Evolutionary conservation across 2,329 filamentous ascomycete species (phyloP), one percentile per base, ranked within the genome.

Genomic region (Calonectria multiphialidica): DNA sequence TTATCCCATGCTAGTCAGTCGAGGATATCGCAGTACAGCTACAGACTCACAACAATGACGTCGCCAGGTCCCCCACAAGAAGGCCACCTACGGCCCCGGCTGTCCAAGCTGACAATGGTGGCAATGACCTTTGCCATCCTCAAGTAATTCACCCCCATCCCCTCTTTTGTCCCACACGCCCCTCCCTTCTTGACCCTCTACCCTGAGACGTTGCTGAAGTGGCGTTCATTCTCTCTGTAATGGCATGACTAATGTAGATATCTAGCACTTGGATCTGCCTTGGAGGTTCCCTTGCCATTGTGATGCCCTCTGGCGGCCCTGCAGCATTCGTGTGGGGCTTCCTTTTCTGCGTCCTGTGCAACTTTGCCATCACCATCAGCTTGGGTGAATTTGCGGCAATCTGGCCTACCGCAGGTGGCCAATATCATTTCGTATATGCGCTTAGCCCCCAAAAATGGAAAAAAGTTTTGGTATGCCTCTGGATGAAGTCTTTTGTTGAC

Each of bases 361-460:
- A 85, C 69, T 80, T 87, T 15, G 82, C 82, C 13, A 78, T 87
- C 2, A 83, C 82, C 0, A 82, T 84, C 0, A 86, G 84, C 37
- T 75, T 87, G 7, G 86, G 83, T 2, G 86, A 87, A 68, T 75
- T 87, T 4, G 82, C 83, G 0, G 82, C 84, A 1, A 83, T 87
- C 37, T 87, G 85, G 84, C 86, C 85, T 0, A 87, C 59, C 9
- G 84, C 86, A 0, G 86, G 85, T 9, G 86, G 86, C 1, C 86
- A 87, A 40, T 87, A 87, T 77, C 84, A 87, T 55, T 86, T 85
- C 30, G 83, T 84, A 2, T 85, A 84, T 69, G 83, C 84, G 0
- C 66, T 86, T 9, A 85, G 81, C 35, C 81, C 82, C 3, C 81
- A 84, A 0, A 76, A 73, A 25, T 87, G 85, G 84, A 83, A 79